Base-by-base conservation (phyloP, 2,329 filamentous ascomycete species). In the Sclerotinia subarctica region DNA sequence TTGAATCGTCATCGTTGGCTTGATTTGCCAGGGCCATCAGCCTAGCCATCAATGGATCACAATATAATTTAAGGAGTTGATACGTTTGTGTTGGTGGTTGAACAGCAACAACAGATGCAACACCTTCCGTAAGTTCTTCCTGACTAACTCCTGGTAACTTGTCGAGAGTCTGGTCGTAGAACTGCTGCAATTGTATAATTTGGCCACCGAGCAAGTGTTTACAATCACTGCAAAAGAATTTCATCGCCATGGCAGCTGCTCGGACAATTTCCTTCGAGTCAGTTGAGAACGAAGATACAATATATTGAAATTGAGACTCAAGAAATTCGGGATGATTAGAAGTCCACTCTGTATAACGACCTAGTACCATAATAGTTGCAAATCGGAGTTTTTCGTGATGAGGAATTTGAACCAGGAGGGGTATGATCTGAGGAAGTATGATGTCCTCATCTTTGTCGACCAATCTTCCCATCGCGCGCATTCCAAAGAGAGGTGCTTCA, bases 331-430 rank as follows among this genome's bases (percentile, higher is more conserved):
- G 92, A 76, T 99, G 95, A 59, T 93, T 89, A 6, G 95, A 88
- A 0, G 96, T 99, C 95, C 95, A 99, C 79, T 98, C 94, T 0
- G 96, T 99, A 77, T 99, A 99, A 70, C 95, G 87, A 49, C 93
- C 95, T 29, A 99, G 86, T 3, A 96, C 94, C 93, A 99, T 97
- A 76, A 98, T 97, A 7, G 94, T 94, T 71, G 96, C 94, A 80
- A 99, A 99, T 10, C 94, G 92, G n/a, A 99, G 86, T 82, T 98
- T 99, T 80, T 98, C 93, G 75, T 99, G 95, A 76, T 92, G 90
- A 0, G 95, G 95, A 70, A 99, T 96, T 77, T 96, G 92, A 15
- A 97, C 93, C 71, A 99, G 88, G 68, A 99, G 84, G 24, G 94
- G 94, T 81, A 99, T 97, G 21, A 99, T 88, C 76, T 94, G 92